Evolutionary conservation across 176 grass and related monocot genomes (phyloP), one percentile per base, ranked within the genome.

Genomic region (Aegilops umbellulata): DNA sequence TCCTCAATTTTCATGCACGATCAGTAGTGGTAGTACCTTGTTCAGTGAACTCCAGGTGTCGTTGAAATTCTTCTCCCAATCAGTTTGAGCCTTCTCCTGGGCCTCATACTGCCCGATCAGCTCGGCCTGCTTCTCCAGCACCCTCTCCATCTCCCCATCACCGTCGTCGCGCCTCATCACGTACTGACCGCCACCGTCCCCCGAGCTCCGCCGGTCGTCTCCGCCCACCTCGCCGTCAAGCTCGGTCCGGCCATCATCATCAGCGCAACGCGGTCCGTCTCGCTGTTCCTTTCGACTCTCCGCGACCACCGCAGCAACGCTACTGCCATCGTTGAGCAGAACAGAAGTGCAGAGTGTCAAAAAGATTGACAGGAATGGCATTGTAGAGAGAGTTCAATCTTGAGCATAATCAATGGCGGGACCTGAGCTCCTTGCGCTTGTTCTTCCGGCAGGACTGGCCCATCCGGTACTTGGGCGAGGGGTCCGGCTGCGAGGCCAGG

Each of bases 361-460:
- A 25, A 60, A 12, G 58, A 2, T 2, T 6, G 42, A 61, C 23
- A 51, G 25, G 31, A 82, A 22, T 55, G 73, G 3, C 23, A 26
- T 32, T 20, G 29, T 1, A 8, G 0, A 34, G 64, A 49, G 22
- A 7, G 44, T 15, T 47, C 13, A 34, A 42, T 25, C 55, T 41
- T 39, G 3, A 73, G 1, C 14, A 31, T 0, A 25, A 2, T 8
- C 10, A 20, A 73, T 74, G 34, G 55, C 35, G 36, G 0, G 69
- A 95, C 93, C 91, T 89, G 72, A 85, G 39, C 60, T 93, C 80
- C 67, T 85, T 83, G 63, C 76, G 86, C 86, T 94, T 96, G 82
- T 92, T 94, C 87, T 91, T 98, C 70, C 97, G 75, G 86, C 97
- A 98, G 17, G 96, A 98, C 83, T 92, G 94, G 11, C 93, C 96